Base-by-base conservation (phyloP, 129 eudicot species). In the Artemisia argyi region DNA sequence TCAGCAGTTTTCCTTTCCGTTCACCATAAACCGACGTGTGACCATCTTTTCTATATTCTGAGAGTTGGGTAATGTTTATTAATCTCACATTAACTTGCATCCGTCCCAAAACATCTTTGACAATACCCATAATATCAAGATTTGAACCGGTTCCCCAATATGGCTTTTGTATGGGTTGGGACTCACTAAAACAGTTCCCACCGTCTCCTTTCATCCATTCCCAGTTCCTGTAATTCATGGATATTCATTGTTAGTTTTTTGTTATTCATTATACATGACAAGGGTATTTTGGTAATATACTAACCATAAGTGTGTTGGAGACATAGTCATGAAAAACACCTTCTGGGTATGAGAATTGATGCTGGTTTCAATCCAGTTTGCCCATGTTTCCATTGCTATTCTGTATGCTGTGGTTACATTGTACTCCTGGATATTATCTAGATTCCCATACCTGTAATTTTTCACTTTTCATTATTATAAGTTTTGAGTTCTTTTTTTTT, bases 231-330 rank as follows among this genome's bases (percentile, higher is more conserved):
- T 42, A n/a, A 64, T 76, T 20, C n/a, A 22, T 14, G 7, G 16
- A 24, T 68, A 11, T 46, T 78, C 8, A 7, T 18, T 32, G 62
- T 69, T 51, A 69, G 22, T 15, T 16, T 73, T 26, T 7, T 17
- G 48, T 11, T 32, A 14, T 2, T 14, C 55, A 46, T 59, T 70
- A 18, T 64, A 28, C 57, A 32, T 39, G 44, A 54, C 46, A 71
- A 61, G 68, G 68, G 73, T 71, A 78, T 28, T 24, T 0, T 24
- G 46, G 77, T 71, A 71, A 54, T 18, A 47, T 66, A 74, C 96
- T 84, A 54, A 86, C 99, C 99, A 90, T 35, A 95, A 68, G 84
- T 95, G 97, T 61, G 99, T 95, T 35, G 99, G 97, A 64, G 99
- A 95, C 94, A 90, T 86, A 32, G 94, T 95, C 77, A 83, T 82